Conservation (phyloP, 140 eudicot species). For the Ambrosia hybrid region DNA sequence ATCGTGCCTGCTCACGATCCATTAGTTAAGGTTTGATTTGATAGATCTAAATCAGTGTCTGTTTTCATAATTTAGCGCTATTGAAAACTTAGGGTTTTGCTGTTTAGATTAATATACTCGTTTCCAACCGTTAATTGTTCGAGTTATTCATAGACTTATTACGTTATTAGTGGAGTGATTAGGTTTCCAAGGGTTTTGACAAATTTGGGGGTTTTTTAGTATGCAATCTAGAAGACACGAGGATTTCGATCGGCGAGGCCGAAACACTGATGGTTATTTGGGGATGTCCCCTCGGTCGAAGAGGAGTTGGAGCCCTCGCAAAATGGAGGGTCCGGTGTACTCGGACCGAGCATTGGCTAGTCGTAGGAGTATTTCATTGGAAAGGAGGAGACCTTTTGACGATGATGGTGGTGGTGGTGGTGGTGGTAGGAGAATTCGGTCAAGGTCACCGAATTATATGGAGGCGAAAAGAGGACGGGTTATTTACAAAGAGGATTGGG, state of each 20-base stretch:
- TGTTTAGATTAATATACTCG: neutral
- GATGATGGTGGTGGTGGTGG: neutral
- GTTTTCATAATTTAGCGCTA: constrained; percentile 3
- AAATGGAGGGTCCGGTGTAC: constrained; percentile 21
- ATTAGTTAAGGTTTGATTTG: constrained; percentile 28
- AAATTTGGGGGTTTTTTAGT: constrained; percentile 23
- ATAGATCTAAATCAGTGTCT: constrained; percentile 18
- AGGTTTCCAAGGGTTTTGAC: constrained; percentile 21
- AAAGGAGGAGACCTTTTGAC: constrained; percentile 36
- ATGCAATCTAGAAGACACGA: constrained; percentile 50
- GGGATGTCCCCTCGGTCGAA: constrained; percentile 33
- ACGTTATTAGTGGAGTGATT: constrained; percentile 22
- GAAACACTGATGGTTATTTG: constrained; percentile 18
- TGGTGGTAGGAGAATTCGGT: constrained; percentile 26
- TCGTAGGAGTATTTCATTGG: constrained; percentile 34
- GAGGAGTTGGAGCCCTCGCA: constrained; percentile 45
- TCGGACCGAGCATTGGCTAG: constrained; percentile 21
- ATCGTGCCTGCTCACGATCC: constrained; percentile 21
- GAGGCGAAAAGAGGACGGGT: constrained; percentile 36
- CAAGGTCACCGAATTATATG: constrained; percentile 40
- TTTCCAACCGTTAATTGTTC: constrained; percentile 11
- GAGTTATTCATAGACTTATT: neutral
- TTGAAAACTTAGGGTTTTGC: constrained; percentile 17
- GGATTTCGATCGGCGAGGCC: constrained; percentile 27
- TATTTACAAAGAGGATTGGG: constrained; percentile 34